Evolutionary conservation across 768 basidiomycete species (phyloP).

Genomic region (Tylopilus subfusipes): DNA sequence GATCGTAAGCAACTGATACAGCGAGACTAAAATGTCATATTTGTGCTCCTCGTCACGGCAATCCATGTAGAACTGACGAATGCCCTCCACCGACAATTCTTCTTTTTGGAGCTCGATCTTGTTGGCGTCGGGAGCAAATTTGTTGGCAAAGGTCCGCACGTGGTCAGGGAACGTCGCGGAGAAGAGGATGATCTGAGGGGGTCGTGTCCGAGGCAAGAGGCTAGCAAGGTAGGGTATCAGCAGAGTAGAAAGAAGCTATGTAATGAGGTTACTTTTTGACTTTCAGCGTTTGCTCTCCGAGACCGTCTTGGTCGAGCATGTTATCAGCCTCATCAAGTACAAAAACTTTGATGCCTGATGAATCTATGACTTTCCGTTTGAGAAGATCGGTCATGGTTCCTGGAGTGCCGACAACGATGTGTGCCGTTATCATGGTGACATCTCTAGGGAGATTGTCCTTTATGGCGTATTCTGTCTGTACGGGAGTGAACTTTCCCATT

Average conservation of each 20-base stretch:
- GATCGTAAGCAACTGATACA: conserved; percentile 89
- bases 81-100: conserved; percentile 90
- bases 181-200: conserved; percentile 89
- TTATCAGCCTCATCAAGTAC: conserved; percentile 99
- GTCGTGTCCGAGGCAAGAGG: conserved; percentile 51
- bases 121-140: conserved; percentile 93
- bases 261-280: conserved; percentile 78
- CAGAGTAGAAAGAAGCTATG: neutral
- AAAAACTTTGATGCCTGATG: conserved; percentile 80
- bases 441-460: conserved; percentile 74
- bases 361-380: conserved; percentile 71
- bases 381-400: conserved; percentile 93
- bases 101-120: conserved; percentile 94
- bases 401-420: conserved; percentile 93
- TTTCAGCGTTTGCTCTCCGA: conserved; percentile 89
- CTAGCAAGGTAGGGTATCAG: conserved; percentile 34
- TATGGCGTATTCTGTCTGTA: conserved; percentile 95
- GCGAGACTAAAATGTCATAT: conserved; percentile 88
- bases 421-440: conserved; percentile 71
- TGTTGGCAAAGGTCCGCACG: conserved; percentile 86
- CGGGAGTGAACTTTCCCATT: conserved; percentile 93
- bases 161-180: conserved; percentile 97
- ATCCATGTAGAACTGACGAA: conserved; percentile 98
- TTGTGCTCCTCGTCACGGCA: conserved; percentile 89
- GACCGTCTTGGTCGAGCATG: conserved; percentile 92